Conservation (phyloP, 768 basidiomycete species). For the Mycena capillaripes region DNA sequence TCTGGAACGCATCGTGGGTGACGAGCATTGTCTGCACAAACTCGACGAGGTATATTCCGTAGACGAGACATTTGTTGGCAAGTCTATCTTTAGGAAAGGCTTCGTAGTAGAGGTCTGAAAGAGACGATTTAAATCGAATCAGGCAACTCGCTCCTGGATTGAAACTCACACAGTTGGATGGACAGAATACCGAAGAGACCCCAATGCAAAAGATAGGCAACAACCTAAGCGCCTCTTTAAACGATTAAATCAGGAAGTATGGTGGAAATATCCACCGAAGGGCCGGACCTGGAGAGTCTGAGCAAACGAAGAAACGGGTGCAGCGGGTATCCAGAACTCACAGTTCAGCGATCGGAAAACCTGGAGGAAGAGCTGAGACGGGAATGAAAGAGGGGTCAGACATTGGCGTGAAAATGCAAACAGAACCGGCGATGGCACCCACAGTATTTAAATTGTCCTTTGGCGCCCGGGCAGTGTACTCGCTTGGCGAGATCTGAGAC, state of each 20-base stretch:
- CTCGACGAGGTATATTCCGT: background rate
- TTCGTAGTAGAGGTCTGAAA: slow-evolving; percentile 9
- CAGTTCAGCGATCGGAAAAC: background rate
- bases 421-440: too few species aligned
- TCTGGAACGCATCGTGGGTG: background rate
- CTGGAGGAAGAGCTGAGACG: background rate
- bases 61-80: background rate
- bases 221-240: background rate
- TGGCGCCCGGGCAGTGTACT: too few species aligned
- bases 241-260: background rate
- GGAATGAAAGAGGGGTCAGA: too few species aligned
- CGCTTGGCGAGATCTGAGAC: too few species aligned
- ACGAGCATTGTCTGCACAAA: background rate
- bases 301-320: background rate
- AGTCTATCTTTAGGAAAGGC: background rate
- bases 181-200: background rate
- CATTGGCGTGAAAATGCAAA: too few species aligned
- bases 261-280: too few species aligned
- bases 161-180: background rate
- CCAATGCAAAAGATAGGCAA: background rate
- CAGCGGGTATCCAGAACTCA: background rate
- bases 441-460: too few species aligned
- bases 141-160: too few species aligned
- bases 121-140: background rate
- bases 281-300: background rate